These are phyloP conservation scores for Sclerotinia minor DNA, from an alignment of 2,329 filamentous ascomycete genomes.

Conservation along the genomic window DNA sequence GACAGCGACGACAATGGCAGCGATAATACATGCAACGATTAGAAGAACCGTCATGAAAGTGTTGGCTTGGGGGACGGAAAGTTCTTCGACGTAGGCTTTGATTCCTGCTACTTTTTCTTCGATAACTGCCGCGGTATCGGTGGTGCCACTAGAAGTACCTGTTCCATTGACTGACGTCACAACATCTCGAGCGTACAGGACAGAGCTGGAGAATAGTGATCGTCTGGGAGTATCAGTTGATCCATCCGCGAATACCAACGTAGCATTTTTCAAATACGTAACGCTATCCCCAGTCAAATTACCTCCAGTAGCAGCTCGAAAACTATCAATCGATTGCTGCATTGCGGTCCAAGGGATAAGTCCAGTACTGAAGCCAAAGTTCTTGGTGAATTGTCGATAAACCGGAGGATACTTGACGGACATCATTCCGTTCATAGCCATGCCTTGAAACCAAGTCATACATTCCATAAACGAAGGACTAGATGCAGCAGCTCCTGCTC, in stretches of 20 bases:
- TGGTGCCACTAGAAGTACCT: conserved; percentile 28
- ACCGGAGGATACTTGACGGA: conserved; percentile 84
- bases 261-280: conserved; percentile 70
- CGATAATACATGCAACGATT: conserved; percentile 84
- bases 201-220: conserved; percentile 45
- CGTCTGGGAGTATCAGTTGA: conserved; percentile 58
- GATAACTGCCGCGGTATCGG: conserved; percentile 41
- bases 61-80: conserved; percentile 83
- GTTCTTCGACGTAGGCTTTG: conserved; percentile 77
- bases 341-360: conserved; percentile 80
- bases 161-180: conserved; percentile 50
- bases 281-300: conserved; percentile 82
- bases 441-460: conserved; percentile 85
- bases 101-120: conserved; percentile 68
- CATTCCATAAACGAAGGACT: conserved; percentile 86
- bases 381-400: conserved; percentile 86
- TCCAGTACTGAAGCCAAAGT: conserved; percentile 90
- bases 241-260: conserved; percentile 67
- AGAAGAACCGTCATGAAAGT: conserved; percentile 95
- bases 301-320: conserved; percentile 78
- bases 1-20: conserved; percentile 79
- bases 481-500: conserved; percentile 58
- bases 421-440: conserved; percentile 96
- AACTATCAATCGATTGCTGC: conserved; percentile 80
- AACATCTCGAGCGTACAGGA: conserved; percentile 57